These are phyloP conservation scores for Saccharum hybrid DNA, from an alignment of 202 grass and related monocot genomes.

Conservation along the genomic window DNA sequence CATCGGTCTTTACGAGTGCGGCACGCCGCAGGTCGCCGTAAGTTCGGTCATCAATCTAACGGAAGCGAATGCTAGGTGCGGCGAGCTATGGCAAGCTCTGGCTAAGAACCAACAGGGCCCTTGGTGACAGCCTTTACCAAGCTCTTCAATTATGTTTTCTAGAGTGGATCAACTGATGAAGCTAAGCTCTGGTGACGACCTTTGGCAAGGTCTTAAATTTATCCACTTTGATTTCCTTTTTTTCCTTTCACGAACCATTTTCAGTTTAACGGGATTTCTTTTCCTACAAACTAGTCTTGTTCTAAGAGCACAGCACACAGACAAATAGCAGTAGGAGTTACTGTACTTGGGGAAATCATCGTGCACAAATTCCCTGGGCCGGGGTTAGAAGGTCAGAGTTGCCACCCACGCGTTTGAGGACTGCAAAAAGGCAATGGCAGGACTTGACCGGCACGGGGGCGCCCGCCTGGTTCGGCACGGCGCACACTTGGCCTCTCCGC, in stretches of 20 bases:
- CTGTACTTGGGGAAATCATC: not conserved
- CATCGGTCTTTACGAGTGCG: too few species aligned
- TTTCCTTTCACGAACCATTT: not conserved
- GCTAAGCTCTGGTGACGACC: not conserved
- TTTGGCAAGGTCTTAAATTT: not conserved
- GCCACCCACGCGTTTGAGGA: slow-evolving; percentile 10
- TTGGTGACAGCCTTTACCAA: not conserved
- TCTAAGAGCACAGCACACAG: not conserved
- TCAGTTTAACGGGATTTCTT: not conserved
- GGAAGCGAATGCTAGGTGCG: too few species aligned
- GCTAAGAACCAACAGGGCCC: too few species aligned
- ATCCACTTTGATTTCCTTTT: not conserved
- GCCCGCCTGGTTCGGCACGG: slow-evolving; percentile 27
- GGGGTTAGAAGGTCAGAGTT: not conserved
- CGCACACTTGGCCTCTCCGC: not conserved
- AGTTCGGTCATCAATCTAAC: too few species aligned
- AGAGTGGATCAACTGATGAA: not conserved
- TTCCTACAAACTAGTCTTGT: not conserved
- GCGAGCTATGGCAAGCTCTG: too few species aligned
- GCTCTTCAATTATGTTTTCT: not conserved
- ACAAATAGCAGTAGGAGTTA: not conserved
- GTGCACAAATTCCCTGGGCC: not conserved
- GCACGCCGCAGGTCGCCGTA: too few species aligned
- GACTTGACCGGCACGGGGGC: not conserved
- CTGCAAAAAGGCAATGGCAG: not conserved